These are phyloP conservation scores for Colletotrichum sp. DNA, from an alignment of 2,329 filamentous ascomycete genomes.

Conservation along the genomic window DNA sequence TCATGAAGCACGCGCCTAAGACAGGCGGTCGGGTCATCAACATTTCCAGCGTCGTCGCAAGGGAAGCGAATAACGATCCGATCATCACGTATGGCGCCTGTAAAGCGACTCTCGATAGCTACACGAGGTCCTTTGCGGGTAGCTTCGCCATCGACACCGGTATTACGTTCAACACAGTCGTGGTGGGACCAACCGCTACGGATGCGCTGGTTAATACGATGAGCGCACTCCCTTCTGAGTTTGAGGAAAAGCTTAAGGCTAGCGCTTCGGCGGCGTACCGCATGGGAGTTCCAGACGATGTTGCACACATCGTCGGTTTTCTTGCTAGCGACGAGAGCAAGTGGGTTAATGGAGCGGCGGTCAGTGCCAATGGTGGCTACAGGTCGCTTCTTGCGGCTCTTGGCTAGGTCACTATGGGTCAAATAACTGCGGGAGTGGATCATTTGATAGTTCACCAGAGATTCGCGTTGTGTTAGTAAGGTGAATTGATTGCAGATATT, in stretches of 20 bases:
- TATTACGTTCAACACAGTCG: constrained; percentile 34
- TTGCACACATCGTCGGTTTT: constrained; percentile 1
- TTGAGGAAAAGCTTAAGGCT: background rate
- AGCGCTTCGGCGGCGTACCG: background rate
- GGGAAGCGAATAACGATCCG: background rate
- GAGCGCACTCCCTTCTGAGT: background rate
- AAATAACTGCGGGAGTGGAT: background rate
- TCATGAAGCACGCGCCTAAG: constrained; percentile 28
- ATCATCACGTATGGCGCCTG: constrained; percentile 31
- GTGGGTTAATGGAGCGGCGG: background rate
- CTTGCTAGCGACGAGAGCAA: constrained; percentile 3
- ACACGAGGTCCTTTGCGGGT: constrained; percentile 32
- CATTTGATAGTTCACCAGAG: background rate
- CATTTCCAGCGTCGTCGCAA: background rate
- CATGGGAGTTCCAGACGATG: background rate
- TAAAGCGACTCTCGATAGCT: constrained; percentile 35
- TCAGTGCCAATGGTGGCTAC: constrained; percentile 2
- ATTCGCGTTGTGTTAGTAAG: fast-evolving
- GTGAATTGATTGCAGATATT: background rate
- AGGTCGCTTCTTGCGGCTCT: background rate
- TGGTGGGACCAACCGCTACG: constrained; percentile 27
- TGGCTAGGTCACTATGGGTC: background rate
- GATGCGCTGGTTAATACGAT: background rate
- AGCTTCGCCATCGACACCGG: constrained; percentile 29
- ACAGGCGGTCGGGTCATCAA: background rate